A percentile compares a stretch with the other conserved stretches of the same genome.
Evolutionary conservation across 2,329 filamentous ascomycete species (phyloP).

Genomic region (Alternaria panax): DNA sequence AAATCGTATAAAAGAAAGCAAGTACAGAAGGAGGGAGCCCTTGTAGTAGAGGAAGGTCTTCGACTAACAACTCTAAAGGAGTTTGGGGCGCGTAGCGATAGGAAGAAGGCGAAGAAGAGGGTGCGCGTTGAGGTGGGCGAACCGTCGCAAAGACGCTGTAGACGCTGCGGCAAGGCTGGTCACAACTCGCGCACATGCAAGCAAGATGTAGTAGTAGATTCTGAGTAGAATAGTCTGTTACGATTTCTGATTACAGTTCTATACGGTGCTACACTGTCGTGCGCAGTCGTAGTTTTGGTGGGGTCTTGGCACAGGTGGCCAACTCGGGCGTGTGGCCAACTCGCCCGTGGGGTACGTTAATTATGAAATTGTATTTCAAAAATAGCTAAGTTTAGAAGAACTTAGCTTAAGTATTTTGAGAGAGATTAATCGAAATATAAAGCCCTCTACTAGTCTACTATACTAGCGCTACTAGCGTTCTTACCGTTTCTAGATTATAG

Average conservation of each 20-base stretch:
- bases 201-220: neutral
- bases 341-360: too few relatives aligned
- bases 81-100: neutral
- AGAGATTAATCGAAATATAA: too few relatives aligned
- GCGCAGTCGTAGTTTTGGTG: neutral
- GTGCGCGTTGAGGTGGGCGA: neutral
- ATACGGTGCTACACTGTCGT: neutral
- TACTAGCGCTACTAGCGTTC: neutral
- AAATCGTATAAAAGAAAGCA: too few relatives aligned
- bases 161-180: neutral
- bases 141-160: neutral
- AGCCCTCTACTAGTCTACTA: too few relatives aligned
- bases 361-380: too few relatives aligned
- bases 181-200: neutral
- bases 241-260: too few relatives aligned
- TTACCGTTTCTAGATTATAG: neutral
- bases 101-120: neutral
- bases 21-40: too few relatives aligned
- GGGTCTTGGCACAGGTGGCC: neutral
- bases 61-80: neutral
- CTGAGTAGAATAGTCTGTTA: constrained; percentile 1
- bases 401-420: too few relatives aligned
- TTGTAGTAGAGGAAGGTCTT: too few relatives aligned
- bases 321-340: too few relatives aligned
- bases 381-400: too few relatives aligned